Evolutionary conservation across 1,284 basidiomycete genomes (phyloP), one percentile per base, ranked within the genome.

Genomic region (Naganishia albida): DNA sequence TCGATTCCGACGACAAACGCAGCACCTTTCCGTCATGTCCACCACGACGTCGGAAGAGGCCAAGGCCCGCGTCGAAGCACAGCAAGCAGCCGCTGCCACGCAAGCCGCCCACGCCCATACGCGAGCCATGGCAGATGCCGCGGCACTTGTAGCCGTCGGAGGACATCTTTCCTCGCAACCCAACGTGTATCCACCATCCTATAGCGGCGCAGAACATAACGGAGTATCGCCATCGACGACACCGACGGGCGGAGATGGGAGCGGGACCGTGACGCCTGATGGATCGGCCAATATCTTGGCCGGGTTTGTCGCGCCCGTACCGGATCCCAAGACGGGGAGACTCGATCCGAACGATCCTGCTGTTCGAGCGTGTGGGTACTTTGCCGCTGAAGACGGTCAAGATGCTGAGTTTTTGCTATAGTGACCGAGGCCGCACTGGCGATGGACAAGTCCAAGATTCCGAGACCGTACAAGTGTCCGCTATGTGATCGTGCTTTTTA

Each of bases 401-500:
- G 8, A 38, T 26, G 57, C 57, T 60, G 26, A 60, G 16, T 30
- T 39, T 2, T 16, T 39, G 43, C 8, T 34, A 34, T 40, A 70
- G 68, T 78, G 42, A 77, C 77, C 15, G 80, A 81, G 63, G 80
- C 79, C 2, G 80, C 80, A 7, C 70, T 81, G 62, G 78, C 77
- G 62, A 77, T 79, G 74, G 81, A 82, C 72, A 81, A 81, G 75
- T 78, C 75, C 72, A 81, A 82, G 71, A 82, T 82, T 38, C 84
- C 90, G 1, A 83, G 92, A 63, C 93, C 93, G 0, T 97, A 96
- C 86, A 96, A 95, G 75, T 97, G 93, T 77, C 92, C 92, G 0
- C 83, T 90, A n/a, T 95, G 93, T 74, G 90, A 90, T 55, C 83
- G 91, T 23, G 91, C 91, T 0, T 95, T 95, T 79, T 92, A 90